Evolutionary conservation across 331 rosid genomes (phyloP).

Genomic region (Malus hybrid): DNA sequence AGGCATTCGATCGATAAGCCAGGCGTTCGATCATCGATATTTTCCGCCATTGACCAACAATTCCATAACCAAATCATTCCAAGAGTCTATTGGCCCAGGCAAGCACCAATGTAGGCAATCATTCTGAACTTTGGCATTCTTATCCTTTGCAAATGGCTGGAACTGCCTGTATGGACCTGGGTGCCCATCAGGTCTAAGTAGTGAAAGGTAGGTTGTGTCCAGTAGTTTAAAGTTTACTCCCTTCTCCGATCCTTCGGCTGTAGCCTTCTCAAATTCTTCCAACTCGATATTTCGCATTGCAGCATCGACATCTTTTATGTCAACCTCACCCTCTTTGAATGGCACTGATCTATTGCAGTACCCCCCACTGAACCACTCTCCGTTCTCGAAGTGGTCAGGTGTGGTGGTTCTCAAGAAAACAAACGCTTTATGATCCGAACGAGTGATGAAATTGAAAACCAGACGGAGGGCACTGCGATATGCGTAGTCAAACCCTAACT

Average conservation of each 20-base stretch:
- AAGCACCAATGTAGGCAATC: slow-evolving; percentile 95
- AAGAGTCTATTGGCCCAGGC: slow-evolving; percentile 93
- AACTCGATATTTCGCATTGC: slow-evolving; percentile 55
- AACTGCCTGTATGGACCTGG: slow-evolving; percentile 80
- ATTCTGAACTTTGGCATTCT: slow-evolving; percentile 55
- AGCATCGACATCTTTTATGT: slow-evolving; percentile 34
- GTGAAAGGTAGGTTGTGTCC: slow-evolving; percentile 61
- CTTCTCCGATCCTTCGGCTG: slow-evolving; percentile 7
- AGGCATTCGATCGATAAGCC: neutral
- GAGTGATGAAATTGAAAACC: slow-evolving; percentile 33
- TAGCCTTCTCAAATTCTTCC: slow-evolving; percentile 51
- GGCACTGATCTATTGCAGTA: slow-evolving; percentile 76
- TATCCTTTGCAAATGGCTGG: slow-evolving; percentile 59
- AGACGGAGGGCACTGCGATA: slow-evolving; percentile 43
- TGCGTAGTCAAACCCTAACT: slow-evolving; percentile 53
- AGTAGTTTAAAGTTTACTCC: slow-evolving; percentile 38
- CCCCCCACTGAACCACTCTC: slow-evolving; percentile 95
- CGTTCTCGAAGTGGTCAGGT: slow-evolving; percentile 89
- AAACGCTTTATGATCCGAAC: slow-evolving; percentile 33
- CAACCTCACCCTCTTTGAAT: slow-evolving; percentile 56
- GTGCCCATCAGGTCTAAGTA: slow-evolving; percentile 90
- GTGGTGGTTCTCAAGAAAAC: slow-evolving; percentile 69
- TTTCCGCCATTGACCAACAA: slow-evolving; percentile 36
- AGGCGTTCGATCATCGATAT: neutral
- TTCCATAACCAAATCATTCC: slow-evolving; percentile 86